Evolutionary conservation across 768 basidiomycete species (phyloP).

Genomic region (Leucocoprinus sp.): DNA sequence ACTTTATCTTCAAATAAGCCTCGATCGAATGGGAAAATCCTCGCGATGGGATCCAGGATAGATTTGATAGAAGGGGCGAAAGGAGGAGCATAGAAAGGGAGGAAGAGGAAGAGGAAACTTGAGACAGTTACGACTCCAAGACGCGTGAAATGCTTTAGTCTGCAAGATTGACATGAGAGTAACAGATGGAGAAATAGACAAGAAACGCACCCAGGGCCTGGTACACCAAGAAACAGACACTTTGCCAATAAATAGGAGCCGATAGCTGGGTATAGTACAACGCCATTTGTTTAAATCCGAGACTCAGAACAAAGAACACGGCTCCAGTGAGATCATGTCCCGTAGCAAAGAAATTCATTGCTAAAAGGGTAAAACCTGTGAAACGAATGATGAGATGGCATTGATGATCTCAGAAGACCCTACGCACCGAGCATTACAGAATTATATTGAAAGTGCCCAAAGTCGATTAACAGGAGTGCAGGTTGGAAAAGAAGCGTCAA

Average conservation of each 20-base stretch:
- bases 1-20: constrained; percentile 95
- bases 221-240: constrained; percentile 71
- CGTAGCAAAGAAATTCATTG: constrained; percentile 60
- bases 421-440: constrained; percentile 80
- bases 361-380: constrained; percentile 60
- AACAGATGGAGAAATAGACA: background rate
- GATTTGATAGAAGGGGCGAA: constrained; percentile 36
- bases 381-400: constrained; percentile 2
- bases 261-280: constrained; percentile 93
- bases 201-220: constrained; percentile 49
- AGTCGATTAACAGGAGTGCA: constrained; percentile 75
- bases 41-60: constrained; percentile 57
- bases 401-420: background rate
- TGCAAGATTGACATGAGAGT: constrained; percentile 10
- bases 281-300: constrained; percentile 95
- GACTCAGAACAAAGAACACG: constrained; percentile 70
- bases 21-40: constrained; percentile 88
- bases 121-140: constrained; percentile 53
- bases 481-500: constrained; percentile 76
- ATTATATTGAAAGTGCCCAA: constrained; percentile 95
- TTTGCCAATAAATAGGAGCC: constrained; percentile 86
- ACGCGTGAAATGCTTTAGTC: constrained; percentile 50
- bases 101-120: constrained; percentile 64
- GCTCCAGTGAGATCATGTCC: constrained; percentile 72
- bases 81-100: constrained; percentile 67